Evolutionary conservation across 2,329 filamentous ascomycete species (phyloP).

Genomic region (Aspergillus carbonarius): DNA sequence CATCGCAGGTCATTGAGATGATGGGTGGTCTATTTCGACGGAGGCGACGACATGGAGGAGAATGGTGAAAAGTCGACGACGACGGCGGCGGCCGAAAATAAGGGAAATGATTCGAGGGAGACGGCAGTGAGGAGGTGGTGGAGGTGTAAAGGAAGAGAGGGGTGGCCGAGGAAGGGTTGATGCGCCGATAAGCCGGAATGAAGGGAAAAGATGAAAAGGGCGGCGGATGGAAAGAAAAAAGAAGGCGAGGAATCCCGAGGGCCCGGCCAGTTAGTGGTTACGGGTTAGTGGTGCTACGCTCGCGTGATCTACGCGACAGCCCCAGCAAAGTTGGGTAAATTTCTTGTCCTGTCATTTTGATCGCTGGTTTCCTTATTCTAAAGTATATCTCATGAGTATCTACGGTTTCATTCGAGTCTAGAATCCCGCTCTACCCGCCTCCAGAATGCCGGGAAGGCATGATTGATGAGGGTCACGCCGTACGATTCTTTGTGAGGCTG

Average conservation of each 20-base stretch:
- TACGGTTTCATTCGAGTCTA: too few relatives aligned
- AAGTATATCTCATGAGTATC: too few relatives aligned
- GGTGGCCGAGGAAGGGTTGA: constrained; percentile 21
- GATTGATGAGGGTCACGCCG: too few relatives aligned
- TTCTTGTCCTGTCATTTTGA: too few relatives aligned
- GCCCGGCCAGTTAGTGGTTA: background rate
- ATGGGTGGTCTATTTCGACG: constrained; percentile 9
- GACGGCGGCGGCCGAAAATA: background rate
- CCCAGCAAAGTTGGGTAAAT: background rate
- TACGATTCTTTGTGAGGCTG: background rate
- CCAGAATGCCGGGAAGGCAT: too few relatives aligned
- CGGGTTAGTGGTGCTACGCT: constrained; percentile 2
- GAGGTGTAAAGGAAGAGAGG: constrained; percentile 20
- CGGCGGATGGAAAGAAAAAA: constrained; percentile 15
- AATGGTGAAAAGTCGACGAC: background rate
- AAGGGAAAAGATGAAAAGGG: constrained; percentile 16
- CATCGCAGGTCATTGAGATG: constrained; percentile 58
- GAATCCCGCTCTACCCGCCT: too few relatives aligned
- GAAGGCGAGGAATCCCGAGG: constrained; percentile 18
- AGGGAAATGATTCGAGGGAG: constrained; percentile 7
- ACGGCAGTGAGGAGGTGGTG: constrained; percentile 16
- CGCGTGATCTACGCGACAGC: constrained; percentile 23
- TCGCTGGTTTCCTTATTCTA: too few relatives aligned
- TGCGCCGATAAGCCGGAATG: constrained; percentile 21
- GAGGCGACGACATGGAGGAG: constrained; percentile 4